phyloP scores from a whole-genome alignment of 352 stramenopile species.

The Phytophthora sojae region DNA sequence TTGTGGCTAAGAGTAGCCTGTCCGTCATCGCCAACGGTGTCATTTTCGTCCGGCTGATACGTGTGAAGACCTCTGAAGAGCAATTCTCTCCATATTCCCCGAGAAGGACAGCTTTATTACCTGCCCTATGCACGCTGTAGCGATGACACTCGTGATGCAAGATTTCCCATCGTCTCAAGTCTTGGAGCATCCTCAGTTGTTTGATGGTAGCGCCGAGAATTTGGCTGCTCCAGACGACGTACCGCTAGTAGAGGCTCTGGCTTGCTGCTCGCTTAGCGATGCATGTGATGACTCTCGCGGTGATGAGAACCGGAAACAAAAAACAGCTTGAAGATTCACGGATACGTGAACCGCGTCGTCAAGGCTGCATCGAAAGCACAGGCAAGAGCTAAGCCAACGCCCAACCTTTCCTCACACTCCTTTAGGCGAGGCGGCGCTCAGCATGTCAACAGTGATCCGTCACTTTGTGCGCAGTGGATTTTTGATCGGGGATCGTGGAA shows the following conservation, averaged over 20 bases:
- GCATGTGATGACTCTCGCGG: not conserved
- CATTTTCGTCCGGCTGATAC: conserved; percentile 22
- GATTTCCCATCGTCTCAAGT: not conserved
- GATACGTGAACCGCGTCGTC: conserved; percentile 10
- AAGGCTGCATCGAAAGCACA: conserved; percentile 5
- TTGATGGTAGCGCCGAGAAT: not conserved
- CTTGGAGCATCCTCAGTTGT: not conserved
- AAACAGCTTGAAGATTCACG: conserved; percentile 10
- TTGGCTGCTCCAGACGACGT: not conserved
- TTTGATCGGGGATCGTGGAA: conserved; percentile 22
- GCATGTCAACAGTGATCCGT: conserved; percentile 9
- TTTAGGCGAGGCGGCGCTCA: conserved; percentile 3
- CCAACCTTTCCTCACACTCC: conserved; percentile 1
- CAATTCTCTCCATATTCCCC: conserved; percentile 8
- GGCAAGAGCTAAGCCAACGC: not conserved
- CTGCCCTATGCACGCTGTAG: conserved; percentile 4
- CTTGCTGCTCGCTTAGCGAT: not conserved
- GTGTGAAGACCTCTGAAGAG: conserved; percentile 9
- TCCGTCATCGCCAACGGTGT: conserved; percentile 13
- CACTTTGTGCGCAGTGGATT: conserved; percentile 7
- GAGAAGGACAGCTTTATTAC: conserved; percentile 19
- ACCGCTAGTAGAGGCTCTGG: not conserved
- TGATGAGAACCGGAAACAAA: not conserved
- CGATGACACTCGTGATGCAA: conserved; percentile 11
- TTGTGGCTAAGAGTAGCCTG: conserved; percentile 24